Base-by-base conservation (phyloP, 768 basidiomycete species). In the Amylocystis lapponica region DNA sequence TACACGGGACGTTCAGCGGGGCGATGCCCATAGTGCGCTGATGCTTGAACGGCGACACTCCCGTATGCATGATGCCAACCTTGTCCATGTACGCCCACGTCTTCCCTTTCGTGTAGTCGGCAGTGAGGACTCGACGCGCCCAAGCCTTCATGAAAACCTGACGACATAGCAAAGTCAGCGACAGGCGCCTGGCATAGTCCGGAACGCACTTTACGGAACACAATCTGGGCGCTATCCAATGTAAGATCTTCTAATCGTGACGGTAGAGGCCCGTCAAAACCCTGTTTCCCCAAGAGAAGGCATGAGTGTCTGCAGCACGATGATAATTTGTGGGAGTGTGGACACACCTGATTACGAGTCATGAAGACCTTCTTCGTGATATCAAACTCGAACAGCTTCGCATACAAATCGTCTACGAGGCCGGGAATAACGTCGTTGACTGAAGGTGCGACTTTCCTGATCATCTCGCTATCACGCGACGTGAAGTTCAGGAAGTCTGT, bases 41-140 rank as follows among this genome's bases (percentile, higher is more conserved):
- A 43, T 71, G 71, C 39, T 64, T 61, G 56, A 74, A 72, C 1
- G 69, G 66, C 32, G 63, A 57, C 11, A 61, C 61, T 11, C 72
- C 73, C 0, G 72, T 74, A 50, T 74, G 74, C 72, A 74, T 74
- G 32, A 70, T 51, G 2, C 70, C 72, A 27, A 75, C 74, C 48
- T 71, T 73, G 49, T 61, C 58, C 59, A 62, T 59, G 45, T 73
- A 74, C 30, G 69, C 67, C 71, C 70, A 74, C 8, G 65, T 67
- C 41, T 63, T 61, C 2, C 58, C 55, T 20, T 65, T 61, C 1
- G 64, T 56, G 47, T 73, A 75, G 52, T 75, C 70, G 52, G 73
- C 59, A 6, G 71, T 67, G 17, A 74, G 45, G 22, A 65, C 60
- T 1, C 58, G 59, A 4, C 63, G 58, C 22, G 58, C 58, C 63